Conservation (phyloP, 805 yeast species). For the Saccharomycopsis sp. region DNA sequence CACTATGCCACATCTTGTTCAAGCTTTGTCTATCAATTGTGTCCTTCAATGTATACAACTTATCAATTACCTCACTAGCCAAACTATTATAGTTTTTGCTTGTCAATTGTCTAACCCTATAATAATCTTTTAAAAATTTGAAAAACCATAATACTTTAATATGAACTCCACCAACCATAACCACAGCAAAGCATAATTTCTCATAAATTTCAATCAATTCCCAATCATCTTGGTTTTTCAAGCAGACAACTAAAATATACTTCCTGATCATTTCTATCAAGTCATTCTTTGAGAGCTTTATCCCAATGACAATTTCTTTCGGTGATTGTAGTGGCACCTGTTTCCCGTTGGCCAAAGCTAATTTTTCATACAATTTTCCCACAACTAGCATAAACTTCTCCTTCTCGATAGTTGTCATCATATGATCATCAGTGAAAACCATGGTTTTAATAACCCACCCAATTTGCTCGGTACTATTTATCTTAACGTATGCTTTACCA, state of each 20-base stretch:
- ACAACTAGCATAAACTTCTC: conserved; percentile 22
- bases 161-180: conserved; percentile 40
- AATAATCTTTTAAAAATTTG: conserved; percentile 31
- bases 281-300: conserved; percentile 19
- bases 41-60: not conserved
- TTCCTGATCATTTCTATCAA: conserved; percentile 34
- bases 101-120: conserved; percentile 2
- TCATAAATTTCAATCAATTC: conserved; percentile 29
- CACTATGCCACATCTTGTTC: not conserved
- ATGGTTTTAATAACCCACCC: no score
- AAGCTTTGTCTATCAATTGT: not conserved
- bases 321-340: not conserved
- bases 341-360: conserved; percentile 2
- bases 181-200: conserved; percentile 35
- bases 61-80: not conserved
- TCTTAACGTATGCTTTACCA: no score
- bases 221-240: conserved; percentile 34
- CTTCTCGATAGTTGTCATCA: conserved; percentile 12
- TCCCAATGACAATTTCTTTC: conserved; percentile 9
- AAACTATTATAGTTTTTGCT: not conserved
- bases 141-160: conserved; percentile 38
- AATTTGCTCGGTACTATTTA: no score
- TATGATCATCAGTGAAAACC: not conserved
- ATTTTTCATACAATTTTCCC: conserved; percentile 21
- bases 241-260: conserved; percentile 31